Base-by-base conservation (phyloP, 106 monocot species). In the Phalaenopsis aphrodite region DNA sequence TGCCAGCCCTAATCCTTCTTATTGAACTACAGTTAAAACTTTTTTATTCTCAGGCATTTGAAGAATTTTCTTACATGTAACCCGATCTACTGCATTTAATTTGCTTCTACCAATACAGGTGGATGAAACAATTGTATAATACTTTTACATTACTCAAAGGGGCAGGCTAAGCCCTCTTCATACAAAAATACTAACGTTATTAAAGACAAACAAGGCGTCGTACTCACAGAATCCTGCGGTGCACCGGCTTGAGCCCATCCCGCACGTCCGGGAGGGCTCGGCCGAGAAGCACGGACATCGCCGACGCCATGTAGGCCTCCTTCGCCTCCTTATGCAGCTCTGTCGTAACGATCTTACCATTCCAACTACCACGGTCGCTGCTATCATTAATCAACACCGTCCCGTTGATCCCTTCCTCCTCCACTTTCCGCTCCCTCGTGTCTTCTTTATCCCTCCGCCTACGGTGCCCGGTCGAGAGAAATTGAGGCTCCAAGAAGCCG, bases 241-340 rank as follows among this genome's bases (percentile, higher is more conserved):
- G 99, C 15, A 99, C 99, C 0, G 99, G 99, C 85, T 99, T 99
- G 75, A 99, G 75, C 24, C 99, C 99, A 19, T 99, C 99, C 14
- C 99, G 77, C n/a, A 87, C 99, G 80, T 99, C 99, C 30, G 99
- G 99, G 74, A 99, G 55, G 3, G 99, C 99, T 4, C 99, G 90
- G 2, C 99, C 95, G 7, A 95, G 85, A 21, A 99, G 83, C 84
- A 99, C 99, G 4, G 99, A 99, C 99, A 99, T 95, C 7, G 99
- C 99, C 42, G 95, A 99, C 12, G 95, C 82, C 99, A 95, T 99
- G 85, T 99, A 99, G 0, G 99, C 91, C 61, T 93, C 95, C 19
- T 89, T 99, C 14, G 95, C 99, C 84, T 99, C 99, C 83, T 91
- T 93, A 79, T 95, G 95, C 41, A 99, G 88, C 86, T 95, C 99